phyloP scores from a whole-genome alignment of 352 stramenopile genomes.

The Pilasporangium apinafurcum region DNA sequence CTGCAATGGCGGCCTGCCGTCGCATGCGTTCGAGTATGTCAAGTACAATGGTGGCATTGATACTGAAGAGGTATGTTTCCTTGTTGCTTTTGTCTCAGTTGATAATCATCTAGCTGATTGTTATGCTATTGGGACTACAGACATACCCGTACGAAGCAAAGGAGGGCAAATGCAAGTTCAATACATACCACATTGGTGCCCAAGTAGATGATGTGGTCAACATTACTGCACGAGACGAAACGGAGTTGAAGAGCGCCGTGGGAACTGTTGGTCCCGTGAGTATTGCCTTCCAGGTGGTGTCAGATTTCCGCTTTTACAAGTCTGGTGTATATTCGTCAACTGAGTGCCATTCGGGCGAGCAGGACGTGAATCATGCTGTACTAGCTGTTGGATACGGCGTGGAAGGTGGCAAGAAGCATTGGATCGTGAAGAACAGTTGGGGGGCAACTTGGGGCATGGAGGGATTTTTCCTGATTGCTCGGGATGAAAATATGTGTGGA shows the following conservation, averaged over 20 bases:
- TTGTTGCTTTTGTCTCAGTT: not conserved
- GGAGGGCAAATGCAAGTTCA: constrained; percentile 78
- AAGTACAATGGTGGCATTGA: constrained; percentile 87
- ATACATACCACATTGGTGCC: constrained; percentile 59
- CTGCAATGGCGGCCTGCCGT: constrained; percentile 96
- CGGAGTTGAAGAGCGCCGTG: constrained; percentile 65
- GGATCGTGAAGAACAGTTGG: constrained; percentile 99
- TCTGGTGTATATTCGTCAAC: constrained; percentile 83
- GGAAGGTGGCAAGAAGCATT: constrained; percentile 86
- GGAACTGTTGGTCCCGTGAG: constrained; percentile 64
- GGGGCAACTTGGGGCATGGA: constrained; percentile 88
- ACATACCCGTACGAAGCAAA: constrained; percentile 75
- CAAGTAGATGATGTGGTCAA: constrained; percentile 79
- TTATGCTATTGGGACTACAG: constrained; percentile 6
- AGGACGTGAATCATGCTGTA: constrained; percentile 90
- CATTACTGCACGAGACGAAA: constrained; percentile 76
- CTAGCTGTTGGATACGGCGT: constrained; percentile 96
- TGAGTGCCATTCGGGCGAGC: constrained; percentile 73
- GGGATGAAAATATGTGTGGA: constrained; percentile 88
- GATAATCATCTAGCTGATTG: not conserved
- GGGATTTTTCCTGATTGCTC: constrained; percentile 95
- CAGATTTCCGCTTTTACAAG: constrained; percentile 88
- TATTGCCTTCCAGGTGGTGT: constrained; percentile 84
- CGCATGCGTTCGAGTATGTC: constrained; percentile 96
- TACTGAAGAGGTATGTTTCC: constrained; percentile 46